Conservation (phyloP, 2,329 filamentous ascomycete genomes). For the Penicillium sclerotigenum region DNA sequence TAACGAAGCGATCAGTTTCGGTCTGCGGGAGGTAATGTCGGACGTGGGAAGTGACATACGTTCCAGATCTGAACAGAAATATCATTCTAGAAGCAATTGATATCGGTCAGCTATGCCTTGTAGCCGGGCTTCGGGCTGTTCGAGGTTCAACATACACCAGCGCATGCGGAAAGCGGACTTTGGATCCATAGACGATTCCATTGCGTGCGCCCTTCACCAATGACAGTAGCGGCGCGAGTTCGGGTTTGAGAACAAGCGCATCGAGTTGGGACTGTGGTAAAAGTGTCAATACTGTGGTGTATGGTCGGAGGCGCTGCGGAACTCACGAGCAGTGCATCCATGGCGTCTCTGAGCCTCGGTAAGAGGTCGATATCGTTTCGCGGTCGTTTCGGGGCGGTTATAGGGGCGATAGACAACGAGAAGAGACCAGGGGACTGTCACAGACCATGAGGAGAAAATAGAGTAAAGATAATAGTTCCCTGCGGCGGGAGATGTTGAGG, state of each 20-base stretch:
- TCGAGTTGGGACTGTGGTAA: slow-evolving; percentile 63
- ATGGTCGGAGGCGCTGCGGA: background rate
- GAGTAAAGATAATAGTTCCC: background rate
- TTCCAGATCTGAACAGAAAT: slow-evolving; percentile 89
- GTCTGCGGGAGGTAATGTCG: slow-evolving; percentile 3
- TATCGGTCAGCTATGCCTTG: slow-evolving; percentile 14
- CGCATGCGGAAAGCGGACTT: slow-evolving; percentile 97
- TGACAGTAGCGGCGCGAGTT: slow-evolving; percentile 78
- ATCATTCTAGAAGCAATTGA: slow-evolving; percentile 66
- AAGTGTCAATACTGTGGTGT: background rate
- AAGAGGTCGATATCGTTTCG: slow-evolving; percentile 18
- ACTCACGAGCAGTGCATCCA: slow-evolving; percentile 38
- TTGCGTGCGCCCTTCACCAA: slow-evolving; percentile 93
- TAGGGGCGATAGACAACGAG: slow-evolving; percentile 8
- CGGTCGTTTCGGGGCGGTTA: slow-evolving; percentile 14
- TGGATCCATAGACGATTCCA: slow-evolving; percentile 92
- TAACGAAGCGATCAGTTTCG: slow-evolving; percentile 12
- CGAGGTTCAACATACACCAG: slow-evolving; percentile 61
- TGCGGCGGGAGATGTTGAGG: slow-evolving; percentile 9
- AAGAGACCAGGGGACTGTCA: slow-evolving; percentile 1
- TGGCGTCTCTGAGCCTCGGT: slow-evolving; percentile 31
- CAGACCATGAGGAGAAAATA: slow-evolving; percentile 10
- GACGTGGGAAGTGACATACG: slow-evolving; percentile 52
- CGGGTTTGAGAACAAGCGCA: slow-evolving; percentile 73
- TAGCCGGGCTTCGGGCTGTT: background rate